A percentile compares a stretch with the other conserved stretches of the same genome.
Evolutionary conservation across 139 green algal genomes (phyloP).

Genomic region (Tetradesmus lagerheimii): DNA sequence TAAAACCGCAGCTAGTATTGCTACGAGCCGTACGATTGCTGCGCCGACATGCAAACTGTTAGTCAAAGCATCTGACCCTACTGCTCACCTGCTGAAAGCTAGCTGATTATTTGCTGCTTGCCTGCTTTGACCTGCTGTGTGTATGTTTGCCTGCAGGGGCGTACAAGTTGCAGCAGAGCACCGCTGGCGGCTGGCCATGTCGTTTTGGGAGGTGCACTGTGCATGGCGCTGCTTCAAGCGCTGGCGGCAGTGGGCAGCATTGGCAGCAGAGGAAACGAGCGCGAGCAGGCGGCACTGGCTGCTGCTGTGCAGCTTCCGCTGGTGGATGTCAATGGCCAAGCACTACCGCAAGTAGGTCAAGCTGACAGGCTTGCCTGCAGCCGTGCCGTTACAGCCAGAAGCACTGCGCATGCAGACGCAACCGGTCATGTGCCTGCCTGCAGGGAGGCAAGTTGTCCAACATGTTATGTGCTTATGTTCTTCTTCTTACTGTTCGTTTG

Average conservation of each 20-base stretch:
- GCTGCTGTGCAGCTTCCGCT: conserved; percentile 45
- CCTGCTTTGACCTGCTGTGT: not conserved
- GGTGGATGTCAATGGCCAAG: conserved; percentile 34
- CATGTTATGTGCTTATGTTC: no score
- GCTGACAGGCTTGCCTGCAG: no score
- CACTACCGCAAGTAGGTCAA: conserved; percentile 43
- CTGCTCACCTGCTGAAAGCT: not conserved
- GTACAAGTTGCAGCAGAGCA: conserved; percentile 22
- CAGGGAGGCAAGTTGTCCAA: no score
- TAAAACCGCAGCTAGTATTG: not conserved
- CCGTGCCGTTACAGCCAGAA: no score
- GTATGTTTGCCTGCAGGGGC: not conserved
- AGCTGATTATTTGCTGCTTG: not conserved
- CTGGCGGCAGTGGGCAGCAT: conserved; percentile 13
- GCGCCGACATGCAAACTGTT: no score
- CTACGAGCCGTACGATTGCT: no score
- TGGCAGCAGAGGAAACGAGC: conserved; percentile 16
- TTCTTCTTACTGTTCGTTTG: not conserved
- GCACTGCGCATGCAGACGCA: not conserved
- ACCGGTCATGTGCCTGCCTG: not conserved
- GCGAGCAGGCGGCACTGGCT: not conserved
- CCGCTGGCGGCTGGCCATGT: conserved; percentile 33
- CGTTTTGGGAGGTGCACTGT: conserved; percentile 37
- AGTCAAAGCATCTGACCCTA: no score
- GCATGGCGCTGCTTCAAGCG: conserved; percentile 22